These are phyloP conservation scores for Cercophora newfieldiana DNA, from an alignment of 495 filamentous ascomycete genomes.

Conservation along the genomic window DNA sequence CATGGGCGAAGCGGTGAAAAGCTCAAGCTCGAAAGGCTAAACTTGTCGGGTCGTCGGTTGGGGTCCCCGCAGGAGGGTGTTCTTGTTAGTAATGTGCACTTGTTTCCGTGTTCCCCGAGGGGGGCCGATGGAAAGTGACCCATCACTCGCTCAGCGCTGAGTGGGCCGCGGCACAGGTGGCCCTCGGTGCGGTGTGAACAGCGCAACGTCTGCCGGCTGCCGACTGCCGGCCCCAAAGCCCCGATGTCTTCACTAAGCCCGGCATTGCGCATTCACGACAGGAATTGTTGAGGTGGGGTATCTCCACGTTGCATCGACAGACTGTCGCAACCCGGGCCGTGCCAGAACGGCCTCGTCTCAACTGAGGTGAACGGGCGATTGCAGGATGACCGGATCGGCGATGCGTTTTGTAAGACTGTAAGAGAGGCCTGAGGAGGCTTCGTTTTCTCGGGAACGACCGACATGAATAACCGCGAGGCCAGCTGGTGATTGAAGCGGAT, in stretches of 20 bases:
- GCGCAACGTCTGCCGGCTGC: conserved; percentile 1
- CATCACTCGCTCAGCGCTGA: not conserved
- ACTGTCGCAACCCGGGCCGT: not conserved
- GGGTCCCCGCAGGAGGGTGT: not conserved
- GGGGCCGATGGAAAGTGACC: not conserved
- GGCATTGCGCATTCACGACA: not conserved
- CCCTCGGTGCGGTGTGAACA: conserved; percentile 1
- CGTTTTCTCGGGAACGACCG: not conserved
- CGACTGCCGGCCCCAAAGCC: not conserved
- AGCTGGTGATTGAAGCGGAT: no score
- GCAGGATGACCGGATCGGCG: not conserved
- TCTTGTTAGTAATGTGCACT: not conserved
- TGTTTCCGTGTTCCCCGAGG: not conserved
- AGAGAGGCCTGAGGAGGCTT: not conserved
- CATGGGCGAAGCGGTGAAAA: not conserved
- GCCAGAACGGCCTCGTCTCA: not conserved
- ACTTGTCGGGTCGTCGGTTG: not conserved
- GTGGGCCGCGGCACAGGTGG: not conserved
- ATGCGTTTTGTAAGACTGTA: not conserved
- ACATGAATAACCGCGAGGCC: no score
- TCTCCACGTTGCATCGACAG: not conserved
- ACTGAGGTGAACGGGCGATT: not conserved
- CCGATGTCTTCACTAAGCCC: not conserved
- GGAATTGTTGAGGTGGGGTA: not conserved
- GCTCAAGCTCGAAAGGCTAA: not conserved